phyloP scores from a whole-genome alignment of 768 basidiomycete species.

The Hydnomerulius pinastri region DNA sequence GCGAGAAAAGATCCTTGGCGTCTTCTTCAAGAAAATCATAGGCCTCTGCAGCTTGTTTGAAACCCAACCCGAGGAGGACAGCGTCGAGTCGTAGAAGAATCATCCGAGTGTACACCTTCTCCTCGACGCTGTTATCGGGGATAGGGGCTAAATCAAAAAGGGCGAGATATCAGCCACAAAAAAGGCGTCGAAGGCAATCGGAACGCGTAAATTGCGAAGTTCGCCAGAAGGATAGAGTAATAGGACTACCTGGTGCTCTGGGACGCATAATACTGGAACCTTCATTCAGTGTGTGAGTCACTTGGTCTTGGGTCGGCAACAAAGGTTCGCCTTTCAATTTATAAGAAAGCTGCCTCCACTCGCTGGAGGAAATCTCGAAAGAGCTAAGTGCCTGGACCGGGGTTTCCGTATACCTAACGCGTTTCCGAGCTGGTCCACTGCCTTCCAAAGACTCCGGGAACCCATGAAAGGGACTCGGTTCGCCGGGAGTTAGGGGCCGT shows the following conservation, averaged over 20 bases:
- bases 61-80: conserved; percentile 3
- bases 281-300: not conserved
- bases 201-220: not conserved
- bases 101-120: not conserved
- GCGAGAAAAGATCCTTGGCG: not conserved
- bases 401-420: not conserved
- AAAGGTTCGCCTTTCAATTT: not conserved
- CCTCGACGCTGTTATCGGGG: not conserved
- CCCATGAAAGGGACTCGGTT: not conserved
- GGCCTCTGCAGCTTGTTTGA: conserved; percentile 1
- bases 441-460: not conserved
- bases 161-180: not conserved
- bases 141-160: not conserved
- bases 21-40: not conserved
- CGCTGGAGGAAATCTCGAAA: not conserved
- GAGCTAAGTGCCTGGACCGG: not conserved
- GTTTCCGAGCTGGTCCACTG: not conserved
- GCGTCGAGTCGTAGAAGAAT: conserved; percentile 5
- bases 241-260: not conserved
- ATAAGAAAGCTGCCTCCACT: not conserved
- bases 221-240: too few species aligned
- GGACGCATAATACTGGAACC: not conserved
- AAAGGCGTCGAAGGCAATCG: not conserved
- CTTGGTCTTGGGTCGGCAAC: not conserved
- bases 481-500: not conserved